Percentiles rank a stretch among this genome's conserved stretches.
These are phyloP conservation scores for Prunus dulcis DNA, from an alignment of 306 rosid species.

Conservation along the genomic window DNA sequence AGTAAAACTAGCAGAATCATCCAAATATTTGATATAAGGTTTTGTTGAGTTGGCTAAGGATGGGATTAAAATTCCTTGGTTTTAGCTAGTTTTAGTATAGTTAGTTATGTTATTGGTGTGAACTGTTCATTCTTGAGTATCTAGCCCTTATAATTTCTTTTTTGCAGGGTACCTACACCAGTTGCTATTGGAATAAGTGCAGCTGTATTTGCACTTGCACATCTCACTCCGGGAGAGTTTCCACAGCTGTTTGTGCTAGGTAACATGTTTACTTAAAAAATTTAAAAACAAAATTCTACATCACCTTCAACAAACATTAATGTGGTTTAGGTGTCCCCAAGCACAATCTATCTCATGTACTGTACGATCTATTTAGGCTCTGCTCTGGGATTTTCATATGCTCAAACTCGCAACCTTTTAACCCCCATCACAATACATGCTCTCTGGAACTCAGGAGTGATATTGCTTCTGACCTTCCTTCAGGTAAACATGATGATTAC, in stretches of 20 bases:
- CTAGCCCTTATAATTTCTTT: background rate
- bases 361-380: conserved; percentile 45
- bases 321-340: background rate
- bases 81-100: background rate
- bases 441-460: conserved; percentile 93
- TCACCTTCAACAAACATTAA: background rate
- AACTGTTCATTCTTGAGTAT: background rate
- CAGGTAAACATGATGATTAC: conserved; percentile 43
- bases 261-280: conserved; percentile 17
- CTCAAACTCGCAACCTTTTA: conserved; percentile 94
- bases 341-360: background rate
- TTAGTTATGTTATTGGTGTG: background rate
- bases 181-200: conserved; percentile 78
- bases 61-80: background rate
- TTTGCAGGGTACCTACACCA: conserved; percentile 89
- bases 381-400: conserved; percentile 89
- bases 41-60: background rate
- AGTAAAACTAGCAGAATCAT: background rate
- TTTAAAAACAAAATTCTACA: conserved; percentile 1
- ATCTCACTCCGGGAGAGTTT: conserved; percentile 97
- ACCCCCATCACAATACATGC: conserved; percentile 98
- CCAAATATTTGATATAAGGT: background rate
- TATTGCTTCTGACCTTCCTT: conserved; percentile 80
- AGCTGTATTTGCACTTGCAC: conserved; percentile 87
- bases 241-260: conserved; percentile 96